phyloP scores from a whole-genome alignment of 768 basidiomycete species.

The Baorangia bicolor region DNA sequence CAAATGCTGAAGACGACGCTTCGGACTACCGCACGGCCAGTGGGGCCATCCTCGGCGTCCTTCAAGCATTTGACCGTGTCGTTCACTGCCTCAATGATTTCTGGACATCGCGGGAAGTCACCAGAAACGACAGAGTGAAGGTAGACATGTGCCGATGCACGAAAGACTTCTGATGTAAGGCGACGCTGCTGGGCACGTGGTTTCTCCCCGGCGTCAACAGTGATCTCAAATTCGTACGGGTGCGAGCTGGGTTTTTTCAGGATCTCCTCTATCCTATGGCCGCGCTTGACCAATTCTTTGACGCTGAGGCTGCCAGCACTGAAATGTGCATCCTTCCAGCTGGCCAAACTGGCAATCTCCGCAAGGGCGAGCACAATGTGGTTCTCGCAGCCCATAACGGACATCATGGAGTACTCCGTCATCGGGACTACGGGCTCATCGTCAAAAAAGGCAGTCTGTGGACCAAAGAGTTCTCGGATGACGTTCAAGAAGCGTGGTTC shows the following conservation, averaged over 20 bases:
- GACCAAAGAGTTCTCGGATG: conserved; percentile 56
- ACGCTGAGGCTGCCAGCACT: conserved; percentile 51
- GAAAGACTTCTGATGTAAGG: conserved; percentile 63
- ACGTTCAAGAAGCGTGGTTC: conserved; percentile 55
- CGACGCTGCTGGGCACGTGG: conserved; percentile 36
- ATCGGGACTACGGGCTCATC: conserved; percentile 40
- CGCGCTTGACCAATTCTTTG: conserved; percentile 56
- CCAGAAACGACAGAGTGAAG: conserved; percentile 77
- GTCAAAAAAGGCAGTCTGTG: conserved; percentile 18
- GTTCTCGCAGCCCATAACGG: conserved; percentile 85
- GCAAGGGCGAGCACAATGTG: conserved; percentile 76
- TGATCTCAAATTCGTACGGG: neutral
- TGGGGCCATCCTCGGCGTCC: conserved; percentile 35
- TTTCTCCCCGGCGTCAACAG: conserved; percentile 1
- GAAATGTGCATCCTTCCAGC: conserved; percentile 57
- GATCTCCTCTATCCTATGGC: conserved; percentile 48
- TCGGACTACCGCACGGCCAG: conserved; percentile 58
- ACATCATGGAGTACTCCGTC: conserved; percentile 65
- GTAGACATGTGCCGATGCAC: conserved; percentile 71
- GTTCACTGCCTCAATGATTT: conserved; percentile 55
- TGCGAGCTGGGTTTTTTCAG: conserved; percentile 22
- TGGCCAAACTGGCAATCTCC: conserved; percentile 62
- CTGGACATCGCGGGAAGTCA: conserved; percentile 61
- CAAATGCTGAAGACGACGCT: conserved; percentile 80
- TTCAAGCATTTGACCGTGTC: conserved; percentile 52